Conservation (phyloP, 1,284 basidiomycete genomes). For the Mycosarcoma mackinlayi region DNA sequence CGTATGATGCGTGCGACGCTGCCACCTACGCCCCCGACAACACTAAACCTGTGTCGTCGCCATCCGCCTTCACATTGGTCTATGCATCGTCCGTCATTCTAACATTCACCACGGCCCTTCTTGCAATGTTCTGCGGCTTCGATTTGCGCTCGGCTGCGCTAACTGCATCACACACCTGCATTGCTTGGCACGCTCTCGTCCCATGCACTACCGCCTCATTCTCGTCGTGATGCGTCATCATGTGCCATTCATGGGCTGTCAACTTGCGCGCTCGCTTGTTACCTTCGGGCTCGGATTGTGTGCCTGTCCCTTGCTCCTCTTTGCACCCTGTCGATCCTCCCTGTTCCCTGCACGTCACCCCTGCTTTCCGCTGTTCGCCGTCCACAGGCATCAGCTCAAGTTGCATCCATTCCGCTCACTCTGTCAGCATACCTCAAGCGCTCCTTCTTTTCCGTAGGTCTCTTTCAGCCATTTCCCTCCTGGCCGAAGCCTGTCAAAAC, state of each 20-base stretch:
- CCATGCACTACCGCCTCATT: slow-evolving; percentile 13
- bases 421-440: slow-evolving; percentile 9
- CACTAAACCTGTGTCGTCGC: too few species aligned
- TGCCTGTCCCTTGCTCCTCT: slow-evolving; percentile 22
- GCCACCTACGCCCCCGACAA: too few species aligned
- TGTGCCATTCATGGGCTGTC: slow-evolving; percentile 15
- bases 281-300: slow-evolving; percentile 4
- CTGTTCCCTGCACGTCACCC: background rate
- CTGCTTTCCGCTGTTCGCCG: background rate
- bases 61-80: too few species aligned
- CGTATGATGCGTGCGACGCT: slow-evolving; percentile 19
- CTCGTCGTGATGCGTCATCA: slow-evolving; percentile 5
- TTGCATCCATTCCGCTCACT: slow-evolving; percentile 13
- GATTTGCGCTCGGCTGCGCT: slow-evolving; percentile 5
- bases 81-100: too few species aligned
- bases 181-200: slow-evolving; percentile 20
- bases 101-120: too few species aligned
- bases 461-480: slow-evolving; percentile 3
- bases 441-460: too few species aligned
- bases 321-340: slow-evolving; percentile 15
- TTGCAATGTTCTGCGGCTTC: background rate
- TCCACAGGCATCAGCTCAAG: slow-evolving; percentile 14
- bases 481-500: too few species aligned
- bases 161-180: slow-evolving; percentile 9
- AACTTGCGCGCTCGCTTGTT: slow-evolving; percentile 20